Conservation (phyloP, 768 basidiomycete genomes). For the Leccinum boreale region DNA sequence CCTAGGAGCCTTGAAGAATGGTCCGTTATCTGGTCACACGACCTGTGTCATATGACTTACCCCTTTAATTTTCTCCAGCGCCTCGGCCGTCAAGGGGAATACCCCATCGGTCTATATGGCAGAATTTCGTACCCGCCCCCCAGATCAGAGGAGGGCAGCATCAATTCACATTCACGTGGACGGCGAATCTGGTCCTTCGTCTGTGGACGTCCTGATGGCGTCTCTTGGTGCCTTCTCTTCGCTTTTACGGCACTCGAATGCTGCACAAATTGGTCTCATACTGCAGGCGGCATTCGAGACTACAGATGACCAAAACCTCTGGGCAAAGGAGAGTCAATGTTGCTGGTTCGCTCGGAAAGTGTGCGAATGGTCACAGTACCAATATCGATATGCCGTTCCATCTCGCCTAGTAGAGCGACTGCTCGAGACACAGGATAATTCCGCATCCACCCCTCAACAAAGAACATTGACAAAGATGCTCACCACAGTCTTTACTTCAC, state of each 20-base stretch:
- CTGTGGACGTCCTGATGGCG: constrained; percentile 69
- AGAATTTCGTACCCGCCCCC: constrained; percentile 80
- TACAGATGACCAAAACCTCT: constrained; percentile 58
- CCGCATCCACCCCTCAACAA: constrained; percentile 48
- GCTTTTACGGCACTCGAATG: constrained; percentile 73
- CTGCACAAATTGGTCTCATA: constrained; percentile 66
- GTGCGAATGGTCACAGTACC: constrained; percentile 89
- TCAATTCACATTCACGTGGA: constrained; percentile 88
- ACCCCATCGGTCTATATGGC: constrained; percentile 75
- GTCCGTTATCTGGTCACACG: constrained; percentile 36
- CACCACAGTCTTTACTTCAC: constrained; percentile 76
- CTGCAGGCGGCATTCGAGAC: constrained; percentile 71
- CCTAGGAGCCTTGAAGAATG: constrained; percentile 60
- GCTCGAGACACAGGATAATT: constrained; percentile 55
- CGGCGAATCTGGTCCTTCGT: constrained; percentile 81
- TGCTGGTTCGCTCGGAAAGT: constrained; percentile 77
- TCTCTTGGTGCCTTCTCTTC: constrained; percentile 68
- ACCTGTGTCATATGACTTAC: background rate
- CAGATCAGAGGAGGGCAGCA: constrained; percentile 77
- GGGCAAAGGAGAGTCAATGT: constrained; percentile 69
- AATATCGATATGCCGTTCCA: constrained; percentile 89
- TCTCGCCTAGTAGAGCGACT: constrained; percentile 80
- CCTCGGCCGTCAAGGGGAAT: constrained; percentile 60
- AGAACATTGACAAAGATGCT: constrained; percentile 73
- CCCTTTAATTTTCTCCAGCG: constrained; percentile 35